phyloP scores from a whole-genome alignment of 2,329 filamentous ascomycete species.

The Diaporthe aspalathi region DNA sequence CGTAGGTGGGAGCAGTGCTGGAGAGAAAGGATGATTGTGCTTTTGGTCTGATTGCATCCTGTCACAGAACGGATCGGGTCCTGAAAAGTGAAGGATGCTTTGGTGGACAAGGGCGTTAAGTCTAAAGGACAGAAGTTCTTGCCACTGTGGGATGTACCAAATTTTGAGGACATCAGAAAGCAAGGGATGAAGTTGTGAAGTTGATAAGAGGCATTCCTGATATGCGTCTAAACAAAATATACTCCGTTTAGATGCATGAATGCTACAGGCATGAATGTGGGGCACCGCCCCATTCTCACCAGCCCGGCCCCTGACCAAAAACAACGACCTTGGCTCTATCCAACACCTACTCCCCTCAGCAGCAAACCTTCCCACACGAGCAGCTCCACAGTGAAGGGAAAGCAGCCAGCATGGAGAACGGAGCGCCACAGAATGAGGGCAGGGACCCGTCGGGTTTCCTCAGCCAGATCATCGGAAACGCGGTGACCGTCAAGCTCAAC shows the following conservation, averaged over 20 bases:
- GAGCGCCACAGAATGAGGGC: constrained; percentile 73
- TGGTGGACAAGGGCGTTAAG: too few species aligned
- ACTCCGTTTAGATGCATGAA: too few species aligned
- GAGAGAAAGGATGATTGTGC: neutral
- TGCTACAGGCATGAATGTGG: neutral
- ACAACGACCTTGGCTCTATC: neutral
- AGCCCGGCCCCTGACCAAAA: neutral
- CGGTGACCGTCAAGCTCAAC: constrained; percentile 97
- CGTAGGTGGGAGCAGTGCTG: neutral
- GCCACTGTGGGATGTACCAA: neutral
- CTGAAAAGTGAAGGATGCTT: neutral
- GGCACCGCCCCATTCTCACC: neutral
- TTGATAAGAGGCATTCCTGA: neutral
- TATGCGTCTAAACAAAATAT: constrained; percentile 23
- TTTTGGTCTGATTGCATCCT: neutral
- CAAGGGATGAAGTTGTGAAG: neutral
- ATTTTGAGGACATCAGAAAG: neutral
- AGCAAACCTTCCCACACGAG: neutral
- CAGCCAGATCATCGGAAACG: constrained; percentile 91
- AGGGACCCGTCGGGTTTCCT: constrained; percentile 95
- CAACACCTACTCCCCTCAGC: neutral
- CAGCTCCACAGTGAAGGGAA: neutral
- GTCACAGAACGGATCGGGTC: neutral
- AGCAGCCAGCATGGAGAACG: constrained; percentile 79
- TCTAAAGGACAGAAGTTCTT: neutral